phyloP scores from a whole-genome alignment of 805 yeast genomes.

The Yamadazyma endophytica region DNA sequence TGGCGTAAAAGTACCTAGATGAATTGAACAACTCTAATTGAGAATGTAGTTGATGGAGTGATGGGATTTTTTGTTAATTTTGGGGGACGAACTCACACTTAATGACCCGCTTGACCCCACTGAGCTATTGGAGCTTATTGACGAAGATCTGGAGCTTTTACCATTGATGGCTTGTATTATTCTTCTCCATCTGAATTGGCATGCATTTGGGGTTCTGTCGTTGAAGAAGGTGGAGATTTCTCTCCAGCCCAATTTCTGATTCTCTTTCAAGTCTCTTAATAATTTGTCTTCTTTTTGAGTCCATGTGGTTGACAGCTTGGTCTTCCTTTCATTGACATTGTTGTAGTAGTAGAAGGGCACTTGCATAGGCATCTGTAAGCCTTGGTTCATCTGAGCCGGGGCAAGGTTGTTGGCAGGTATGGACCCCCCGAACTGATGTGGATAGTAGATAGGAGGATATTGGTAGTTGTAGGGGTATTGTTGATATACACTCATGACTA shows the following conservation, averaged over 20 bases:
- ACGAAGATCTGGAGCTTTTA: conserved; percentile 4
- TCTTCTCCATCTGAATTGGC: conserved; percentile 87
- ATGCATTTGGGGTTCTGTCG: conserved; percentile 82
- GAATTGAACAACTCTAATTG: conserved; percentile 11
- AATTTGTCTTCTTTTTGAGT: conserved; percentile 72
- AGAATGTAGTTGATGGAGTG: conserved; percentile 26
- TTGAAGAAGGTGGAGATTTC: conserved; percentile 77
- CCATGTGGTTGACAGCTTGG: conserved; percentile 53
- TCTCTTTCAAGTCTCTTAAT: conserved; percentile 73
- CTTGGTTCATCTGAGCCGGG: background rate
- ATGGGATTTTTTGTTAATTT: conserved; percentile 17
- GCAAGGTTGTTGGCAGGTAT: conserved; percentile 1
- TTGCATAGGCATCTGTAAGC: conserved; percentile 5
- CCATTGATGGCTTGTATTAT: conserved; percentile 22
- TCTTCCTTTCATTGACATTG: conserved; percentile 15
- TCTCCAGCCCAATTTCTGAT: conserved; percentile 83
- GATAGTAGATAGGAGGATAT: conserved; percentile 7
- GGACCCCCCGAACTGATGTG: background rate
- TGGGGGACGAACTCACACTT: conserved; percentile 1
- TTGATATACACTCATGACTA: conserved; percentile 9
- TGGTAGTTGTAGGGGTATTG: conserved; percentile 9
- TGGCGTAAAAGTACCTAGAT: conserved; percentile 21
- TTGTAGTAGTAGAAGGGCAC: conserved; percentile 11
- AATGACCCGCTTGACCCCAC: conserved; percentile 5
- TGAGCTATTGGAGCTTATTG: conserved; percentile 4